These are phyloP conservation scores for Umbellularia californica DNA, from an alignment of 164 flowering plant genomes.

Conservation along the genomic window DNA sequence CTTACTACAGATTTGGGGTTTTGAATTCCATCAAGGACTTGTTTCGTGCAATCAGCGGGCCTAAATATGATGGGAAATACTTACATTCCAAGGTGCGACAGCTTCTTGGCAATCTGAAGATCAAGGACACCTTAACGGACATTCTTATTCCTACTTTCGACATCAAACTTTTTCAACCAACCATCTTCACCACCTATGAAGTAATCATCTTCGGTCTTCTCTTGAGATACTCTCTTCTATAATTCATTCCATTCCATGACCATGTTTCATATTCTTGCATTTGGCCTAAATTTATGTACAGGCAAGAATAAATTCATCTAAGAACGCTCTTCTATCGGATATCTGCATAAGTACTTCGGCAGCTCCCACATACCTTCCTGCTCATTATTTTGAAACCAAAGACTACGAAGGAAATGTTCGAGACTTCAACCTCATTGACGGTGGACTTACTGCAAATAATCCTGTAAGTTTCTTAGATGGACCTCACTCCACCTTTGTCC, in stretches of 20 bases:
- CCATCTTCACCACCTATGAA: slow-evolving; percentile 25
- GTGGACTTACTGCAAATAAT: slow-evolving; percentile 45
- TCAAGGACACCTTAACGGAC: slow-evolving; percentile 18
- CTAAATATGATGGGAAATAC: slow-evolving; percentile 22
- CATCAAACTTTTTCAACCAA: slow-evolving; percentile 25
- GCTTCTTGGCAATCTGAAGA: slow-evolving; percentile 11
- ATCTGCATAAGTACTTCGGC: slow-evolving; percentile 37
- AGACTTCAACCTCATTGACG: slow-evolving; percentile 35
- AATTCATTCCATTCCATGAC: neutral
- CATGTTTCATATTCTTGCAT: neutral
- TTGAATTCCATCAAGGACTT: neutral
- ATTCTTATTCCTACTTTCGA: slow-evolving; percentile 21
- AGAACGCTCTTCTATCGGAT: slow-evolving; percentile 35
- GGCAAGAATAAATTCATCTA: slow-evolving; percentile 15
- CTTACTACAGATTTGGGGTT: neutral
- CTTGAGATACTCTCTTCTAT: no score
- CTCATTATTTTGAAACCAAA: slow-evolving; percentile 15
- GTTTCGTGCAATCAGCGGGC: slow-evolving; percentile 9
- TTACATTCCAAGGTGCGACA: slow-evolving; percentile 2
- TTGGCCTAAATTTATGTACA: slow-evolving; percentile 1
- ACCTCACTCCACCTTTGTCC: neutral
- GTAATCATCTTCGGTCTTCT: slow-evolving; percentile 1
- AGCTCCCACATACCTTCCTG: slow-evolving; percentile 19
- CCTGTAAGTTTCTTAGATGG: slow-evolving; percentile 22
- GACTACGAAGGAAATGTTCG: slow-evolving; percentile 18